Evolutionary conservation across 1,284 basidiomycete species (phyloP).

Genomic region (Sporisorium scitamineum): DNA sequence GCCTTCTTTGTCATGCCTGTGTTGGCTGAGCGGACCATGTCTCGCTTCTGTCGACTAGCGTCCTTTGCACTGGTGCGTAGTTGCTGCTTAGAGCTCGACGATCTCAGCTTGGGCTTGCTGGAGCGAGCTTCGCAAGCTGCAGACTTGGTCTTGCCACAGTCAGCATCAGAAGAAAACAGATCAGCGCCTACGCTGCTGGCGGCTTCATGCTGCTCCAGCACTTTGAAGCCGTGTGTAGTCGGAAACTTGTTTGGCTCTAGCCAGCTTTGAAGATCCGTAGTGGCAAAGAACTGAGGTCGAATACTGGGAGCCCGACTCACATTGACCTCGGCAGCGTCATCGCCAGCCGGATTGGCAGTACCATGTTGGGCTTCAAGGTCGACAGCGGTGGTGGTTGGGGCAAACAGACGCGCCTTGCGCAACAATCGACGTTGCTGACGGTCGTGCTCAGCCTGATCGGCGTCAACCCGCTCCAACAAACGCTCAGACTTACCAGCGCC

Average conservation of each 20-base stretch:
- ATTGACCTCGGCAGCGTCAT: neutral
- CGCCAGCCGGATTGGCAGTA: neutral
- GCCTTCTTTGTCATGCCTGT: conserved; percentile 5
- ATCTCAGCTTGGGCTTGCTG: conserved; percentile 24
- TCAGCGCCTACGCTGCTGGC: conserved; percentile 21
- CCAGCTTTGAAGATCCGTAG: conserved; percentile 62
- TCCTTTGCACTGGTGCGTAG: conserved; percentile 11
- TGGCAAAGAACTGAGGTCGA: conserved; percentile 59
- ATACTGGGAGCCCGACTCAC: conserved; percentile 59
- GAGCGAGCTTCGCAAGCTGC: neutral
- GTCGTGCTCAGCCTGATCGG: conserved; percentile 30
- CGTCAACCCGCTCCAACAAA: conserved; percentile 25
- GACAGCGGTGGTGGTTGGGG: neutral
- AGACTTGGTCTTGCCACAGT: conserved; percentile 11
- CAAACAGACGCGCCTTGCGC: conserved; percentile 29
- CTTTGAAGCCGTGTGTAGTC: conserved; percentile 41
- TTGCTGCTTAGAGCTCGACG: conserved; percentile 29
- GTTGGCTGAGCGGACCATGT: conserved; percentile 10
- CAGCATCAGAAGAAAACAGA: conserved; percentile 36
- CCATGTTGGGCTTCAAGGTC: neutral
- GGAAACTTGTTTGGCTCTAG: conserved; percentile 39
- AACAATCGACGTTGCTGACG: conserved; percentile 34
- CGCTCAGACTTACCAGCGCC: conserved; percentile 23
- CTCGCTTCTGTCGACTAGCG: conserved; percentile 31
- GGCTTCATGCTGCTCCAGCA: conserved; percentile 24